Base-by-base conservation (phyloP, 805 yeast species). In the Priceomyces medius region DNA sequence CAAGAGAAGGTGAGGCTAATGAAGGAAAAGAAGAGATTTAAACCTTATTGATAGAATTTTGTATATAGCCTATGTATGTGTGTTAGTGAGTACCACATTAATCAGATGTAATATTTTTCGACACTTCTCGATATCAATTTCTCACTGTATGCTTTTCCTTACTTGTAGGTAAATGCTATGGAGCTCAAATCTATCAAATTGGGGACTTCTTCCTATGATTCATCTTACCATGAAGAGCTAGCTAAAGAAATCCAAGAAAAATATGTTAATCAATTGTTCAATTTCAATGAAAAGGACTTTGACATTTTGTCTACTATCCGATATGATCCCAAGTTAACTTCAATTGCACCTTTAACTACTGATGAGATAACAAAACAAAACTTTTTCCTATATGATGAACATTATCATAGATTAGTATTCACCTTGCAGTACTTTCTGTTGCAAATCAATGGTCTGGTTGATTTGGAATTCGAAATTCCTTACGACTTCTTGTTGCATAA, bases 1-100 rank as follows among this genome's bases (percentile, higher is more conserved):
- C 97, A 93, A 68, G 91, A 83, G 53, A 82, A 82, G 61, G 86
- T 93, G 40, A 78, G 77, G 51, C 64, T 75, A 46, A 81, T 93
- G 83, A 87, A 77, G 60, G 89, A 85, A 50, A 84, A 79, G 72
- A 83, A 83, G 60, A 79, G 82, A 57, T 90, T 91, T 66, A 83
- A 81, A 56, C 99, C 98, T 0, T 91, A 88, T 60, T 85, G 66
- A 39, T 8, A 28, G 19, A 19, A n/a, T 34, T 20, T 34, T 34
- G 24, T 14, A 20, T 20, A 34, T 34, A 34, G 27, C 24, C 12
- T 8, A 19, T 16, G 27, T 34, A n/a, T 26, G 19, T 34, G 17
- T 18, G 10, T 20, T 12, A 34, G 29, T n/a, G 26, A 14, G 29
- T 26, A 26, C 29, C 29, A 26, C 29, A 26, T 26, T 26, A 4